Percentiles rank a stretch among this genome's conserved stretches.
Evolutionary conservation across 2,329 filamentous ascomycete species (phyloP).

Genomic region (Drechslerella dactyloides): DNA sequence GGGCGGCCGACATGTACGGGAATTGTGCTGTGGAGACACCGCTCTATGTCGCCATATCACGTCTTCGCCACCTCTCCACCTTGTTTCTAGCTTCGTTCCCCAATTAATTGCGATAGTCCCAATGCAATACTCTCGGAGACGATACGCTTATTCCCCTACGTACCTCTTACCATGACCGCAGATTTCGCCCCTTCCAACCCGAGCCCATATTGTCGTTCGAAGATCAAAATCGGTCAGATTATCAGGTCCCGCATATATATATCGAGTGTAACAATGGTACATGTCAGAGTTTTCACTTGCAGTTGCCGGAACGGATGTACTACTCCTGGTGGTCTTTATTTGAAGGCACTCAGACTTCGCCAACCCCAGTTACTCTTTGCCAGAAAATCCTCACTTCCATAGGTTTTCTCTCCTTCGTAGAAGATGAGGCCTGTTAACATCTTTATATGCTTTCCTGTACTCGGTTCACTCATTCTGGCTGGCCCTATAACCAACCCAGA

Average conservation of each 20-base stretch:
- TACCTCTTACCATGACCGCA: constrained; percentile 34
- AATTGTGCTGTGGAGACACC: too few relatives aligned
- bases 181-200: constrained; percentile 41
- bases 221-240: too few relatives aligned
- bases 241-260: constrained; percentile 26
- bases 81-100: neutral
- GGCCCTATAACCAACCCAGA: constrained; percentile 10
- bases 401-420: neutral
- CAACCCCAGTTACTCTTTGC: too few relatives aligned
- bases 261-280: constrained; percentile 14
- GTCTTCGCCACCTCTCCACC: too few relatives aligned
- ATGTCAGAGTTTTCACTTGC: neutral
- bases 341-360: too few relatives aligned
- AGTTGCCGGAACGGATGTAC: neutral
- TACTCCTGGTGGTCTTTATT: neutral
- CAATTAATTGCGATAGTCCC: too few relatives aligned
- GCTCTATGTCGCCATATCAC: too few relatives aligned
- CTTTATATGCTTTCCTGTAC: constrained; percentile 16
- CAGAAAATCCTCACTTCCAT: neutral
- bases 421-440: constrained; percentile 26
- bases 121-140: neutral
- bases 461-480: constrained; percentile 6
- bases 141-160: too few relatives aligned
- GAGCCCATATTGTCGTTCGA: too few relatives aligned
- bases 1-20: too few relatives aligned